Evolutionary conservation across 1,284 basidiomycete genomes (phyloP).

Genomic region (Psilocybe mexicana): DNA sequence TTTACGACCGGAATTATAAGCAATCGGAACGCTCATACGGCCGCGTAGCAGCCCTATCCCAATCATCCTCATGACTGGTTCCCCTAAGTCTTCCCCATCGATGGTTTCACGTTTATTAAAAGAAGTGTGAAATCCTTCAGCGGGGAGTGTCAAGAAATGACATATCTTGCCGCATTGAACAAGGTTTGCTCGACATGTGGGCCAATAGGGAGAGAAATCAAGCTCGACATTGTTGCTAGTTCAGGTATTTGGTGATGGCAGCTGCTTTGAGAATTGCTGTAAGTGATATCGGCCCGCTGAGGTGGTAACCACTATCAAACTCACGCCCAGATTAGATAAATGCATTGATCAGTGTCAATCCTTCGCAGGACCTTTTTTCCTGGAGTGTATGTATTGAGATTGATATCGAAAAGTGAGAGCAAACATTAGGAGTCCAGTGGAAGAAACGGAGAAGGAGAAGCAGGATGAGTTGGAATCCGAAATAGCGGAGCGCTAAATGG

Average conservation of each 20-base stretch:
- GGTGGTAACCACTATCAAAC: slow-evolving; percentile 5
- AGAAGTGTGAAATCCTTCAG: background rate
- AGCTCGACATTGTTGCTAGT: background rate
- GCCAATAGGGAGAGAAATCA: background rate
- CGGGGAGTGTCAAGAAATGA: background rate
- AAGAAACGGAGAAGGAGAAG: too few relatives aligned
- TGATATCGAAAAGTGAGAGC: too few relatives aligned
- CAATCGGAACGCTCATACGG: background rate
- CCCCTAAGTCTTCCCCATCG: background rate
- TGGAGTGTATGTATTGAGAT: background rate
- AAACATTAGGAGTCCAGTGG: too few relatives aligned
- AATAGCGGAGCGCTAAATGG: too few relatives aligned
- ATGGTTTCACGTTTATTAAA: background rate
- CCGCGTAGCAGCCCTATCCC: background rate
- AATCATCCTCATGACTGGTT: background rate
- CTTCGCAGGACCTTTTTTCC: background rate
- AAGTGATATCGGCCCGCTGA: background rate
- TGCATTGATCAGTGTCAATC: background rate
- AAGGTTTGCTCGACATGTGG: background rate
- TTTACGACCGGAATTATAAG: slow-evolving; percentile 3
- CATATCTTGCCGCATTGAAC: background rate
- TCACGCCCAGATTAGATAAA: background rate
- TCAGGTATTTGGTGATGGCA: background rate
- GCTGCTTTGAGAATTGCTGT: background rate
- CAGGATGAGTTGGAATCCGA: too few relatives aligned